phyloP scores from a whole-genome alignment of 345 rosid genomes.

The Dipteronia sinensis region DNA sequence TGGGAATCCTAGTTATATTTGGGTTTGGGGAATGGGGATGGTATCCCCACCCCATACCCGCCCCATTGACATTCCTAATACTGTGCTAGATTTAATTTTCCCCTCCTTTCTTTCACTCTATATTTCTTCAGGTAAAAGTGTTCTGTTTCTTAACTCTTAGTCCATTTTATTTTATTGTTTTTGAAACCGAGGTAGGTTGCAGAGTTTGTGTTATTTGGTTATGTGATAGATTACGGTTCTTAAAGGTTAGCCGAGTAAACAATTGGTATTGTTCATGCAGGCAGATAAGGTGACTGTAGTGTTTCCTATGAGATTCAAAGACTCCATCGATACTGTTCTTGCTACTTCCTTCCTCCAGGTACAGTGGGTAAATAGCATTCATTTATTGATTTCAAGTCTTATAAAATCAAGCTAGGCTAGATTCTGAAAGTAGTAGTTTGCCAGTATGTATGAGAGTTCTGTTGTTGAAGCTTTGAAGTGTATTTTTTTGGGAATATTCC shows the following conservation, averaged over 20 bases:
- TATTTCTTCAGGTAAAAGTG: neutral
- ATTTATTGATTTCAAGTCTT: constrained; percentile 18
- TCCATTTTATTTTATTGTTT: neutral
- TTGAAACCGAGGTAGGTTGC: neutral
- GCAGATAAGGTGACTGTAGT: constrained; percentile 83
- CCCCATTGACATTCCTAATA: too few relatives aligned
- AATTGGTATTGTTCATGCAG: constrained; percentile 41
- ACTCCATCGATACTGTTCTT: constrained; percentile 72
- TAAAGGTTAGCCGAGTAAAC: constrained; percentile 18
- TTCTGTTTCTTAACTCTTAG: neutral
- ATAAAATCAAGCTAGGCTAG: neutral
- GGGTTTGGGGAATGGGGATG: too few relatives aligned
- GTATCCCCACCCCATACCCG: too few relatives aligned
- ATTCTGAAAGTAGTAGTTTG: neutral
- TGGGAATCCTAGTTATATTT: too few relatives aligned
- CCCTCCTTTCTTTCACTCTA: neutral
- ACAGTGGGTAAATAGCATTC: constrained; percentile 14
- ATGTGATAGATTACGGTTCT: neutral
- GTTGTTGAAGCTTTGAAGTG: neutral
- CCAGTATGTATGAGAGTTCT: neutral
- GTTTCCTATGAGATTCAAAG: constrained; percentile 93
- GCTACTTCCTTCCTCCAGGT: constrained; percentile 97
- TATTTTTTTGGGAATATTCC: neutral
- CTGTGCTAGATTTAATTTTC: neutral
- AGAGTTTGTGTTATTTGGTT: constrained; percentile 2